Evolutionary conservation across 495 filamentous ascomycete species (phyloP).

Genomic region (Penicillium manginii): DNA sequence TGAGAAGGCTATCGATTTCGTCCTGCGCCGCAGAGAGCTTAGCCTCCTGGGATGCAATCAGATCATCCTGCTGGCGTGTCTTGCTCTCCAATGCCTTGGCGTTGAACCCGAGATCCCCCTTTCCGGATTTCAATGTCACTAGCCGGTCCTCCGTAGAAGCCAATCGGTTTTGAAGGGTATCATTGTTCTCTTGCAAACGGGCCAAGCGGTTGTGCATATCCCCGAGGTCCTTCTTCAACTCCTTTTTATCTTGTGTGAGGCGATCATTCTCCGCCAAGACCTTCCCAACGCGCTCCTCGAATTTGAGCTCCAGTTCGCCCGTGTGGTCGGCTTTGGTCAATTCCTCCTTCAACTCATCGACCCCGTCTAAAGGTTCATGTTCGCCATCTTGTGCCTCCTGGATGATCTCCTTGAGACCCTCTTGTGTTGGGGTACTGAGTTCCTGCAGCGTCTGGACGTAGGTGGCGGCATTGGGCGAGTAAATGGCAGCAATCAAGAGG

Average conservation of each 20-base stretch:
- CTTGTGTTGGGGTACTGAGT: constrained; percentile 50
- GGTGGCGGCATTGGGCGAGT: constrained; percentile 55
- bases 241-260: constrained; percentile 55
- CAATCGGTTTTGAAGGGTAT: constrained; percentile 50
- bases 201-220: constrained; percentile 60
- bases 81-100: constrained; percentile 51
- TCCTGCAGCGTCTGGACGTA: constrained; percentile 58
- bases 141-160: constrained; percentile 52
- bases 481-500: constrained; percentile 64
- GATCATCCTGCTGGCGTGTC: constrained; percentile 56
- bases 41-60: constrained; percentile 61
- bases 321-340: constrained; percentile 35
- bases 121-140: constrained; percentile 47
- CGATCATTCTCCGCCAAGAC: constrained; percentile 54
- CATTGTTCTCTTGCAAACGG: constrained; percentile 61
- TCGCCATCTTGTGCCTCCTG: constrained; percentile 51
- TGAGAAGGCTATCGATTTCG: constrained; percentile 45
- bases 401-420: constrained; percentile 53
- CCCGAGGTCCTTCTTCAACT: constrained; percentile 54
- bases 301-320: constrained; percentile 54
- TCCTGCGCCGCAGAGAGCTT: constrained; percentile 53
- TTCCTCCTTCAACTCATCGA: constrained; percentile 43
- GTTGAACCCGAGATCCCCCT: constrained; percentile 48
- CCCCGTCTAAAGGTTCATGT: constrained; percentile 38
- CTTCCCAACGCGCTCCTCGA: constrained; percentile 59